Evolutionary conservation across 495 filamentous ascomycete species (phyloP).

Genomic region (Bathelium albidoporum): DNA sequence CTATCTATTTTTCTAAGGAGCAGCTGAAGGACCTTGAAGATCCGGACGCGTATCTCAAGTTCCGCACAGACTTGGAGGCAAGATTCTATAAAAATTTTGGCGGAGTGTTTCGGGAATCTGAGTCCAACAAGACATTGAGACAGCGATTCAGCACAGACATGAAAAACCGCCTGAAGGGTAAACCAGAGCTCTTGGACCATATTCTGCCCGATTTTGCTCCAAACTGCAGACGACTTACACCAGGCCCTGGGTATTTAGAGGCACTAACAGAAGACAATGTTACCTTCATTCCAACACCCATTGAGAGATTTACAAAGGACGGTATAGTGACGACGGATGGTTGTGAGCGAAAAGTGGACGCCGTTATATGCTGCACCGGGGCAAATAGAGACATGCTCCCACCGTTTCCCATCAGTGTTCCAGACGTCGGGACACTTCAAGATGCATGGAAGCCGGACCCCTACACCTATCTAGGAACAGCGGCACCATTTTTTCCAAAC

Average conservation of each 20-base stretch:
- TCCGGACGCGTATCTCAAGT: slow-evolving; percentile 39
- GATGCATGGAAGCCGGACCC: slow-evolving; percentile 42
- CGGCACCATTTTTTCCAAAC: slow-evolving; percentile 56
- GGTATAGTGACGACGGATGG: slow-evolving; percentile 33
- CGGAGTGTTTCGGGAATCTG: slow-evolving; percentile 31
- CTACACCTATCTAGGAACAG: slow-evolving; percentile 54
- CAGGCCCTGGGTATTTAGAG: slow-evolving; percentile 63
- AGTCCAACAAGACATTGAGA: slow-evolving; percentile 13
- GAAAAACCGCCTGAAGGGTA: slow-evolving; percentile 43
- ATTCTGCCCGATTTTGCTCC: slow-evolving; percentile 57
- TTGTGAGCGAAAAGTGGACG: slow-evolving; percentile 29
- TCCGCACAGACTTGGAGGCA: slow-evolving; percentile 42
- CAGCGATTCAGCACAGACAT: slow-evolving; percentile 16
- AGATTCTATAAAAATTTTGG: slow-evolving; percentile 49
- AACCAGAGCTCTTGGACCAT: slow-evolving; percentile 44
- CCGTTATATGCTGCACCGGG: slow-evolving; percentile 57
- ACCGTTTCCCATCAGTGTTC: slow-evolving; percentile 46
- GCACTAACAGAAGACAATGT: slow-evolving; percentile 55
- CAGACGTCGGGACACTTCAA: slow-evolving; percentile 39
- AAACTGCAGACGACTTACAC: slow-evolving; percentile 60
- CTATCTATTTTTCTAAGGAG: slow-evolving; percentile 42
- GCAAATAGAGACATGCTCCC: slow-evolving; percentile 50
- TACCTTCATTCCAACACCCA: slow-evolving; percentile 45
- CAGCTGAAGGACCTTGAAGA: slow-evolving; percentile 40
- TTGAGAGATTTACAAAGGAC: slow-evolving; percentile 45